A percentile compares a stretch with the other conserved stretches of the same genome.
Evolutionary conservation across 192 early-diverging fungal species (phyloP).

Genomic region (Rhizophagus prolifer): DNA sequence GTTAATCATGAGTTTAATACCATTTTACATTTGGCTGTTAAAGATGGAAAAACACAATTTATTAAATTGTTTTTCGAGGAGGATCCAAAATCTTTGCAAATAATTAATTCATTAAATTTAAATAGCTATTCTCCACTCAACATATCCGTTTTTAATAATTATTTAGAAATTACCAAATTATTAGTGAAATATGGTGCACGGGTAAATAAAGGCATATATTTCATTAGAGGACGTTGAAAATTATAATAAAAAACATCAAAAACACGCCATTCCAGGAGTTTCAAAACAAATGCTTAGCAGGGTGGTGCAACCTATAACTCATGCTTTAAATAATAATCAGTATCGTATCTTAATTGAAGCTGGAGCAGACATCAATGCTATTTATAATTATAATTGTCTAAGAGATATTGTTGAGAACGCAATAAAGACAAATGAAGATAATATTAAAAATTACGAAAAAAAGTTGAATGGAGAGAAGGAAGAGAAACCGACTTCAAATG

Average conservation of each 20-base stretch:
- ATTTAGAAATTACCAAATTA: not conserved
- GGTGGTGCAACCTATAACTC: not conserved
- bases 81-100: not conserved
- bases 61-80: conserved; percentile 2
- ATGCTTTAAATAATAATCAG: not conserved
- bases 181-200: conserved; percentile 4
- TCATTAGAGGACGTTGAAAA: conserved; percentile 4
- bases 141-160: not conserved
- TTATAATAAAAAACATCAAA: not conserved
- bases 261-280: no score
- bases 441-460: no score
- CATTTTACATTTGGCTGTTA: conserved; percentile 1
- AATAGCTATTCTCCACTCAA: not conserved
- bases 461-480: no score
- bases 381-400: no score
- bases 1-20: conserved; percentile 11
- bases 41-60: conserved; percentile 6
- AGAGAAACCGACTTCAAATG: no score
- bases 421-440: no score
- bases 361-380: not conserved
- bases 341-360: conserved; percentile 2
- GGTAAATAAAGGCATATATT: conserved; percentile 3
- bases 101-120: not conserved
- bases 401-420: no score
- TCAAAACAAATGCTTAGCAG: no score